phyloP scores from a whole-genome alignment of 2,329 filamentous ascomycete genomes.

The Nannizzia gypsea region DNA sequence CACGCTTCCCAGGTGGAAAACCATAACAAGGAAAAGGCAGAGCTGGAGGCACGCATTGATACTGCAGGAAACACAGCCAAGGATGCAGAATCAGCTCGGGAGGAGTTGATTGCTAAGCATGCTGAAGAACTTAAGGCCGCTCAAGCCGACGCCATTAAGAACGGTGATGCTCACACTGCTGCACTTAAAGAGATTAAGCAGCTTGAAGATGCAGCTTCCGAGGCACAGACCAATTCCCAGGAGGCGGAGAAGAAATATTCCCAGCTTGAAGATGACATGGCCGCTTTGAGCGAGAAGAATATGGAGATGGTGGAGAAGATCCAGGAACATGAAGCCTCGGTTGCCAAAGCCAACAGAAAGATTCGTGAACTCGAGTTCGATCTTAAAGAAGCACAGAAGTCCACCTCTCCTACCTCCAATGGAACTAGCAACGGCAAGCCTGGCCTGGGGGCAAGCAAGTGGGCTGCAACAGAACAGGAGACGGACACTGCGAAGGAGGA shows the following conservation, averaged over 20 bases:
- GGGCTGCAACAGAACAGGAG: conserved; percentile 23
- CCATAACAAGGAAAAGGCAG: conserved; percentile 31
- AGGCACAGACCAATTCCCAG: neutral
- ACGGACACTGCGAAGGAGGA: conserved; percentile 17
- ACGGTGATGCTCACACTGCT: neutral
- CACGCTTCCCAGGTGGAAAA: conserved; percentile 38
- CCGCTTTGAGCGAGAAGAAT: conserved; percentile 16
- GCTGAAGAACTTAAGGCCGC: conserved; percentile 9
- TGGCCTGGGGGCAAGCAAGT: conserved; percentile 31
- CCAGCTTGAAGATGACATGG: conserved; percentile 25
- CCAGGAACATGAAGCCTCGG: conserved; percentile 13
- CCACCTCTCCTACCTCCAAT: conserved; percentile 11
- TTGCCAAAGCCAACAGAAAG: conserved; percentile 20
- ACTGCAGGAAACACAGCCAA: neutral
- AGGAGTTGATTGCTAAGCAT: neutral
- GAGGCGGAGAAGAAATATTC: neutral
- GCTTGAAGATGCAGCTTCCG: neutral
- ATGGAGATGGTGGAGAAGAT: conserved; percentile 15
- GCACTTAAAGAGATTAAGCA: neutral
- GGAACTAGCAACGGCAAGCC: conserved; percentile 15
- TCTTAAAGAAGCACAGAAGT: conserved; percentile 10
- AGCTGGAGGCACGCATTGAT: conserved; percentile 24
- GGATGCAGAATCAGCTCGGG: neutral
- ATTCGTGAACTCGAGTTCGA: conserved; percentile 17
- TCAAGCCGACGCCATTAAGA: conserved; percentile 22